Evolutionary conservation across 352 stramenopile species (phyloP), one percentile per base, ranked within the genome.

Genomic region (Phytophthora lateralis): DNA sequence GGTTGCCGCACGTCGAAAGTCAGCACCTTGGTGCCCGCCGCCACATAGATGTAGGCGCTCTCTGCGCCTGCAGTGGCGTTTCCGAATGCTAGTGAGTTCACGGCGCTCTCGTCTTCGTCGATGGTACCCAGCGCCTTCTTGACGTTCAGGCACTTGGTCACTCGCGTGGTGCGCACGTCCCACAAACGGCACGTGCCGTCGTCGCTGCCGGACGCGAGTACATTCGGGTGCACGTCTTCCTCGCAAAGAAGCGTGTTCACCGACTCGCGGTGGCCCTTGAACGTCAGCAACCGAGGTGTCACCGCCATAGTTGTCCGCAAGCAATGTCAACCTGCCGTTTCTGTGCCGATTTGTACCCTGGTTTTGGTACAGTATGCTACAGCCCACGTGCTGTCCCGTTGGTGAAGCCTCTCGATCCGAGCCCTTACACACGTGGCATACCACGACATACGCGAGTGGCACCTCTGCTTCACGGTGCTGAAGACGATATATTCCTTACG

Each of bases 41-140:
- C 74, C 3, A 86, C 66, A 55, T 91, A 82, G 17, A 93, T 71
- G 29, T 78, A 81, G 18, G 66, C 48, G 34, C 55, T 62, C 35
- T 66, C 63, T 32, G 69, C 55, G 7, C 63, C 53, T 51, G 47
- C 44, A 5, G 55, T 50, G 17, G 58, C 44, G 6, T 57, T 71
- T 18, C 77, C 75, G 43, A 90, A 93, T 12, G 76, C 80, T 32
- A 91, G 60, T 44, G 83, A 85, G 53, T 90, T 90, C 29, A 93
- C 78, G 11, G 80, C 81, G 49, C 71, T 71, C 20, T 81, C 77
- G 46, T 69, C 54, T 12, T 60, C 45, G 26, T 78, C 57, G 18
- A 60, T 41, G 1, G 50, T 58, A 6, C 68, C 78, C 6, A 90
- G 59, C 20, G 77, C 79, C 37, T 78, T 82, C 46, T 74, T 75